Base-by-base conservation (phyloP, 139 green algal genomes). In the Picochlorum sp. region DNA sequence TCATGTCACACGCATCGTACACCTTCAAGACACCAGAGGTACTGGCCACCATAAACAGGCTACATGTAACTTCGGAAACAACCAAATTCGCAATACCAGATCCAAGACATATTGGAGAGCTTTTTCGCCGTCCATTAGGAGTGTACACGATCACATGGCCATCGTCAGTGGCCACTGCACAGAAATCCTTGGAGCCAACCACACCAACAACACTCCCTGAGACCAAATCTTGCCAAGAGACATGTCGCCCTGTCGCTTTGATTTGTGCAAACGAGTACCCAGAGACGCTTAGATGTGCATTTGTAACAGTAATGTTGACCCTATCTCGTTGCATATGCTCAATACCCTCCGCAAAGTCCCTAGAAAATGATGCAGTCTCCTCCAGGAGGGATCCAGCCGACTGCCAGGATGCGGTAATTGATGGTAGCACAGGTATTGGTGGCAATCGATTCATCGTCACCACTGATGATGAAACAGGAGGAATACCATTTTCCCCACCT, bases 81-180 rank as follows among this genome's bases (percentile, higher is more conserved):
- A 13, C n/a, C 16, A 68, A 18, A 47, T 76, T 74, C 6, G 74
- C 71, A 2, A 76, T 59, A 18, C 69, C 44, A 14, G 56, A 46
- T 28, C 74, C 73, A 63, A 90, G 65, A 32, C 75, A 72, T 24
- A 92, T 68, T 24, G 80, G 61, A 2, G 78, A 76, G 23, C 79
- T 46, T 54, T 82, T 50, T 23, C 82, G 74, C 21, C 84, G 64
- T 2, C 86, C 86, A 3, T 73, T 76, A 4, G 65, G 26, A 1
- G 74, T 80, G 66, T 86, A 87, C 1, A 90, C 24, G 15, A 64
- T 47, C 14, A 71, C 30, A 15, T 60, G 52, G 13, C 71, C 71
- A 13, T 77, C 57, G 32, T 34, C 21, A 32, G 52, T 28, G 3
- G 65, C 74, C 4, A 73, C 75, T 0, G 80, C 84, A 47, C 64